phyloP scores from a whole-genome alignment of 805 yeast genomes.

The Dipodascopsis tothii region DNA sequence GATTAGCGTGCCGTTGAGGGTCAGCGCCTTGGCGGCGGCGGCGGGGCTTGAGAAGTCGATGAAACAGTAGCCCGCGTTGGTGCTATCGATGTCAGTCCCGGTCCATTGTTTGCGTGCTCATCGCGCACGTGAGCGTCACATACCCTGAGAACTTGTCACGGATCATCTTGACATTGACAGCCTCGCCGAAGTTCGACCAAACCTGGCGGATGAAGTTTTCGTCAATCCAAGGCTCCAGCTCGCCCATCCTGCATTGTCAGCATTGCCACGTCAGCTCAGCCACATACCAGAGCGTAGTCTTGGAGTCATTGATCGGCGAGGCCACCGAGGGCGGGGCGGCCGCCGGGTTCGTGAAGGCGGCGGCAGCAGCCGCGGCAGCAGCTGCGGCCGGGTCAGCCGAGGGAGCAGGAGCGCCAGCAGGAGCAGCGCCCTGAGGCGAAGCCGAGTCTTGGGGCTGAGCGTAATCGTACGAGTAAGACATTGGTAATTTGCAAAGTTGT shows the following conservation, averaged over 20 bases:
- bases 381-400: slow-evolving; percentile 19
- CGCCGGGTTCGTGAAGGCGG: slow-evolving; percentile 15
- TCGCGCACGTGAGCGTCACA: neutral
- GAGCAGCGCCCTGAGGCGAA: slow-evolving; percentile 15
- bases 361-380: slow-evolving; percentile 13
- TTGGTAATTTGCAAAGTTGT: neutral
- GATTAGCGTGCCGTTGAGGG: slow-evolving; percentile 59
- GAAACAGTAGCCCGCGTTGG: slow-evolving; percentile 72
- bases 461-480: slow-evolving; percentile 25
- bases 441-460: slow-evolving; percentile 20
- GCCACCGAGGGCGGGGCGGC: slow-evolving; percentile 9
- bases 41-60: slow-evolving; percentile 58
- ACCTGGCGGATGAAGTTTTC: slow-evolving; percentile 58
- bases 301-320: slow-evolving; percentile 22
- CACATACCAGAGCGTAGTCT: slow-evolving; percentile 31
- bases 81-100: slow-evolving; percentile 18
- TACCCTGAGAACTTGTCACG: slow-evolving; percentile 48
- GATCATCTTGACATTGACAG: slow-evolving; percentile 59
- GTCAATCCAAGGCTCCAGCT: slow-evolving; percentile 76
- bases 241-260: slow-evolving; percentile 53
- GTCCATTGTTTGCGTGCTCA: neutral
- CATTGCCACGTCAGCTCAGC: neutral
- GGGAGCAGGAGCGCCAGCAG: slow-evolving; percentile 6
- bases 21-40: slow-evolving; percentile 54
- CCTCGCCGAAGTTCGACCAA: slow-evolving; percentile 67